Evolutionary conservation across 495 filamentous ascomycete genomes (phyloP).

Genomic region (Elasticomyces elasticus): DNA sequence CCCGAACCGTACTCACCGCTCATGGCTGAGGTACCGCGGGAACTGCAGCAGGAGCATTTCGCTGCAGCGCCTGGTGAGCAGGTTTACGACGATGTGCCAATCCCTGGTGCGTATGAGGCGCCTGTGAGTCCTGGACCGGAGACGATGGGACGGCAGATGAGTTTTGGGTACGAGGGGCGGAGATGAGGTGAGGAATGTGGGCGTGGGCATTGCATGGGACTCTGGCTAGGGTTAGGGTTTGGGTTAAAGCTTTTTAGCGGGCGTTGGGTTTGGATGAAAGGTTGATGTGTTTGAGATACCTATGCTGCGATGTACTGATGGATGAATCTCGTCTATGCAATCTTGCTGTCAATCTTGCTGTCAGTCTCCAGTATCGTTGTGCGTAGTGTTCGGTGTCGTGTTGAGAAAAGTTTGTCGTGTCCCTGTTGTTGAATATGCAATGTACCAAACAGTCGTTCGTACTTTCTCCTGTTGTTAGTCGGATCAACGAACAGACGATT

Average conservation of each 20-base stretch:
- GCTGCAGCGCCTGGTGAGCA: conserved; percentile 52
- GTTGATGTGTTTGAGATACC: conserved; percentile 4
- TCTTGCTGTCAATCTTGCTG: too few relatives aligned
- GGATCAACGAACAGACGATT: too few relatives aligned
- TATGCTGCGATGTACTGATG: too few relatives aligned
- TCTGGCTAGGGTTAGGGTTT: conserved; percentile 6
- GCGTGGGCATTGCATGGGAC: background rate
- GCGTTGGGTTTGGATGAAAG: background rate
- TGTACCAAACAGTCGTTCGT: too few relatives aligned
- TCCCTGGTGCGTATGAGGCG: conserved; percentile 50
- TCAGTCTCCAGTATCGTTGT: too few relatives aligned
- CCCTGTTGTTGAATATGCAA: too few relatives aligned
- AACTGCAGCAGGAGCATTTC: conserved; percentile 34
- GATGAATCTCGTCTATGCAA: too few relatives aligned
- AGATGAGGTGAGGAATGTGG: background rate
- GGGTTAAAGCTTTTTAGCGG: conserved; percentile 1
- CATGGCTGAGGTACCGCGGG: conserved; percentile 22
- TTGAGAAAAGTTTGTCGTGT: too few relatives aligned
- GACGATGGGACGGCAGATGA: background rate
- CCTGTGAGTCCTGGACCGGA: conserved; percentile 16
- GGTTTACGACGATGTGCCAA: conserved; percentile 56
- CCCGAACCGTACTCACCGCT: conserved; percentile 15
- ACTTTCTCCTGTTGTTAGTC: too few relatives aligned
- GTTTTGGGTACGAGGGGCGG: conserved; percentile 1
- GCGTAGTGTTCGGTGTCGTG: too few relatives aligned